phyloP scores from a whole-genome alignment of 345 rosid species.

The Anacardium occidentale region DNA sequence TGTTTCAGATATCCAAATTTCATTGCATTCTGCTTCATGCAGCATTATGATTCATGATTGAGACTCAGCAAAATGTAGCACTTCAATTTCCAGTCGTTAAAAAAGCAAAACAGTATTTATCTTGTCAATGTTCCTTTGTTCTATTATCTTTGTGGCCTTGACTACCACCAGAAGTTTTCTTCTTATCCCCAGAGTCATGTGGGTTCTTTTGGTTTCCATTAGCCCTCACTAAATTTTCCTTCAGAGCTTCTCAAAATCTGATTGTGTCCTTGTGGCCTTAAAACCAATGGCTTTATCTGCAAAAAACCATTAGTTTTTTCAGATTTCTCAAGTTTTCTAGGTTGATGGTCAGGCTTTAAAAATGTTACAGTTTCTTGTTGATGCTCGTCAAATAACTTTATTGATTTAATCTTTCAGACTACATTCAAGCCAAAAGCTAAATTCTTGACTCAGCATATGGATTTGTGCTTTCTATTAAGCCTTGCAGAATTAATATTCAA shows the following conservation, averaged over 20 bases:
- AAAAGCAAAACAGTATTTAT: constrained; percentile 57
- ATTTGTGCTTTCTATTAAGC: too few species aligned
- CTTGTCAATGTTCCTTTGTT: constrained; percentile 34
- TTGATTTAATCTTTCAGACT: too few species aligned
- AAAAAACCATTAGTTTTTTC: constrained; percentile 30
- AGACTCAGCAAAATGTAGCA: constrained; percentile 49
- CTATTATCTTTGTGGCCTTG: constrained; percentile 37
- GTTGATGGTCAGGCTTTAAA: not conserved
- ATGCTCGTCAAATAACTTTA: too few species aligned
- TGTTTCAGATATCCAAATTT: not conserved
- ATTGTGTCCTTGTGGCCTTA: constrained; percentile 52
- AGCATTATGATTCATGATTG: not conserved
- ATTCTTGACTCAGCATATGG: too few species aligned
- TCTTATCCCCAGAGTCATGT: constrained; percentile 1
- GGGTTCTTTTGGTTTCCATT: constrained; percentile 18
- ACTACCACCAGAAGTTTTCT: constrained; percentile 18
- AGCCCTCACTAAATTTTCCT: constrained; percentile 9
- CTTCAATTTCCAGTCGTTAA: constrained; percentile 67
- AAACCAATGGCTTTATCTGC: constrained; percentile 62
- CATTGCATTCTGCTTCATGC: not conserved
- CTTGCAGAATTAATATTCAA: too few species aligned
- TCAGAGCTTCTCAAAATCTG: constrained; percentile 27
- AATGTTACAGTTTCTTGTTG: too few species aligned
- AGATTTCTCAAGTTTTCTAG: constrained; percentile 20
- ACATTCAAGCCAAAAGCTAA: too few species aligned